These are phyloP conservation scores for Botryosphaeria dothidea DNA, from an alignment of 2,329 filamentous ascomycete genomes.

Conservation along the genomic window DNA sequence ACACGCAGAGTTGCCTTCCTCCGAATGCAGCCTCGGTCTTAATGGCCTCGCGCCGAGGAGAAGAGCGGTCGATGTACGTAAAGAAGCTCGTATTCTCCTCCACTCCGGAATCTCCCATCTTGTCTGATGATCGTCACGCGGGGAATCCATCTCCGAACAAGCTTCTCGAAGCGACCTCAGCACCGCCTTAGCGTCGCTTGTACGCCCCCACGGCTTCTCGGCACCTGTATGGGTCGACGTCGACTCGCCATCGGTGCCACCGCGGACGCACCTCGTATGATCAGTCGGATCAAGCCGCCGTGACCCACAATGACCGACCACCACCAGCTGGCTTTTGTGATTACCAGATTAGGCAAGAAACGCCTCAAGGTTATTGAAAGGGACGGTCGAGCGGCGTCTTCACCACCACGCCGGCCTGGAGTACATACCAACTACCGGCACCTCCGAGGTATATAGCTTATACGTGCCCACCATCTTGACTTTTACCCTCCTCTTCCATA, in stretches of 20 bases:
- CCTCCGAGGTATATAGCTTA: too few species aligned
- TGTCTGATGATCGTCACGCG: neutral
- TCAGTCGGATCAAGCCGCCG: neutral
- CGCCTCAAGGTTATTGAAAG: neutral
- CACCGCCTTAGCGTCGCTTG: neutral
- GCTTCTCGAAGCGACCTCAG: neutral
- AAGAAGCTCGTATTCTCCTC: neutral
- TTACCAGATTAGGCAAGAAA: neutral
- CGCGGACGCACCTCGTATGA: neutral
- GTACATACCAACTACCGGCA: too few species aligned
- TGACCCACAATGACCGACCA: neutral
- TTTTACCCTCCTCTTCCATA: too few species aligned
- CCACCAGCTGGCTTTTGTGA: neutral
- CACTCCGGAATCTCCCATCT: neutral
- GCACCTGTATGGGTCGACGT: neutral
- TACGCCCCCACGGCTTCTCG: too few species aligned
- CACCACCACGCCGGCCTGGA: neutral
- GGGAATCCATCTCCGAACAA: neutral
- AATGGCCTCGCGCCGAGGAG: too few species aligned
- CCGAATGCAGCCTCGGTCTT: neutral
- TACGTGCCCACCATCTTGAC: too few species aligned
- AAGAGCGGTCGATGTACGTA: too few species aligned
- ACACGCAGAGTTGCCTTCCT: too few species aligned
- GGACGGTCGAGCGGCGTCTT: neutral
- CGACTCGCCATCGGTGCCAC: neutral